Evolutionary conservation across 129 eudicot species (phyloP), one percentile per base, ranked within the genome.

Genomic region (Artemisia tridentata): DNA sequence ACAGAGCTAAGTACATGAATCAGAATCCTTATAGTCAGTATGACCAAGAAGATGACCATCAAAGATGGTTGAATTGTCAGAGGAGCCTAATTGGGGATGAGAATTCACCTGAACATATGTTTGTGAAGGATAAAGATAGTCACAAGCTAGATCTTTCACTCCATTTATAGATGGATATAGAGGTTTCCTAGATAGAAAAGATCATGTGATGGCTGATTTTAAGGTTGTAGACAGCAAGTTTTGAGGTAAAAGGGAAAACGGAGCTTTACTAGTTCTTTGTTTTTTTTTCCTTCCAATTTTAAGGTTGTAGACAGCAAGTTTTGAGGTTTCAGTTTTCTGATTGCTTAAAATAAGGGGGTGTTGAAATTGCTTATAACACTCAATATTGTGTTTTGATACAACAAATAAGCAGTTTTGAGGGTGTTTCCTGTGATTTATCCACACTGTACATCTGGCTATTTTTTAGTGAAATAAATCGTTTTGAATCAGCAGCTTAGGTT

Each of bases 121-220:
- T 45, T 78, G 81, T 62, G 65, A 62, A 46, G 18, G 76, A 76
- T 69, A 77, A 50, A 70, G 77, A 78, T 63, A 29, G 61, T 18
- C 81, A 78, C 71, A 78, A 78, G 77, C 72, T 78, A 14, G 81
- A 78, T 64, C 81, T 78, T 78, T 78, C 81, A 78, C 81, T 78
- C 50, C 81, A 78, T 64, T 78, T 78, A 71, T 76, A 70, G 62
- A 60, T 25, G 56, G 68, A 29, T 27, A 11, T 76, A 51, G 51
- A 51, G 51, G 75, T 68, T 76, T 75, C 74, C 79, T 75, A 75
- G 67, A 59, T 68, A 76, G 80, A 75, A 54, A 75, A 75, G 61
- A 76, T 15, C 52, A 19, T 51, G 34, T 8, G 45, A 38, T 38
- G 45, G 45, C 6, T 7, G 45, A 7, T 38, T 38, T 38, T 38